Evolutionary conservation across 176 grass and related monocot species (phyloP), one percentile per base, ranked within the genome.

Genomic region (Olyra latifolia): DNA sequence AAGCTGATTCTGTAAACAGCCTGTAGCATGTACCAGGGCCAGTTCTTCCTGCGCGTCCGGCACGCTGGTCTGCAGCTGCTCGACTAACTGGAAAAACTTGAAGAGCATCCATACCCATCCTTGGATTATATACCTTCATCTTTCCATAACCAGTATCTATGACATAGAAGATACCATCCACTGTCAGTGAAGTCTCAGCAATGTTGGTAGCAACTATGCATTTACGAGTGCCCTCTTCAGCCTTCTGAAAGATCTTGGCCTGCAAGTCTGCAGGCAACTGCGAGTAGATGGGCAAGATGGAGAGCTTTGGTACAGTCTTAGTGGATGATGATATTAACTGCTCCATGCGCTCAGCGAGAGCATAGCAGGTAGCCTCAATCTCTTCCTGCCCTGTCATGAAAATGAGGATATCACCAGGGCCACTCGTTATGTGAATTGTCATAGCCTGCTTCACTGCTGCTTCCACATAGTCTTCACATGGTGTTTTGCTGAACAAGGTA

Each of bases 331-430:
- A 88, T 44, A 91, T 85, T 47, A 98, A 81, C 67, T 98, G 90
- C 54, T 98, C 92, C 92, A 98, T 94, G 74, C 95, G 87, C 59
- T 98, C 92, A 66, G 92, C 88, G 29, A 98, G 89, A 11, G 92
- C 95, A 94, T 94, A 94, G 86, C 92, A 98, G 28, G 95, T 94
- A 69, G 95, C 74, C 81, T 98, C 95, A 13, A 98, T 98, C 86
- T 98, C 95, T 89, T 98, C 95, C 63, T 98, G 95, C 14, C 95
- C 95, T 38, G 95, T 98, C 95, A 98, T 98, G 28, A 98, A 98
- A 11, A 98, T 98, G 7, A 98, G 85, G 60, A 98, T 91, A 72
- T 98, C 95, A 11, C 95, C 95, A 69, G 92, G 90, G 70, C 90
- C 86, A 80, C 89, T 90, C 1, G 92, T 94, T 65, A 98, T 93